A percentile compares a stretch with the other conserved stretches of the same genome.
Conservation (phyloP, 2,329 filamentous ascomycete species). For the Nemania sp. region DNA sequence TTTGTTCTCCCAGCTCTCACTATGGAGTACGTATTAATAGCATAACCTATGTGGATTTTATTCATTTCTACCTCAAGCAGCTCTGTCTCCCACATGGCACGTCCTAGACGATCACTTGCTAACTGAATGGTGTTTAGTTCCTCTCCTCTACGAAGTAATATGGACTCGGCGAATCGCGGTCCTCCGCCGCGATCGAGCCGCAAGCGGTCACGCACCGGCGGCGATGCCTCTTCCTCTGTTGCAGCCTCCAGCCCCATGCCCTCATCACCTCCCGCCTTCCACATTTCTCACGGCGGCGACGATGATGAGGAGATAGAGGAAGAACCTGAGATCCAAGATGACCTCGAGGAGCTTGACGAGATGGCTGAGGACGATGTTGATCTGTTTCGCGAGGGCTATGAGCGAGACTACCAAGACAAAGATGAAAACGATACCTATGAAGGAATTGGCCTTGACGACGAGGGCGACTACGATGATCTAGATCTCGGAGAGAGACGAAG, state of each 20-base stretch:
- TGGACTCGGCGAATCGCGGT: slow-evolving; percentile 86
- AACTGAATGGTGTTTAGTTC: slow-evolving; percentile 26
- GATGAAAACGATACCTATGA: slow-evolving; percentile 78
- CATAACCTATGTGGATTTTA: background rate
- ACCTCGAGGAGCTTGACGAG: slow-evolving; percentile 82
- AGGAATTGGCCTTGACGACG: slow-evolving; percentile 79
- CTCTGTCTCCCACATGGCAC: background rate
- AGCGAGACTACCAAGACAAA: slow-evolving; percentile 76
- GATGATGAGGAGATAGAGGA: slow-evolving; percentile 81
- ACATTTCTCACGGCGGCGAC: slow-evolving; percentile 74
- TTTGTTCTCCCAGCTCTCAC: background rate
- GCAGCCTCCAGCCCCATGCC: slow-evolving; percentile 72
- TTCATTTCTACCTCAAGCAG: background rate
- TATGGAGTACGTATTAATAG: background rate
- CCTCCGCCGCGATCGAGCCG: slow-evolving; percentile 63
- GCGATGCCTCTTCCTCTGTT: slow-evolving; percentile 64
- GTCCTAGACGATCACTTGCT: background rate
- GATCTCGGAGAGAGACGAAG: slow-evolving; percentile 74
- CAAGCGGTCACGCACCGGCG: slow-evolving; percentile 67
- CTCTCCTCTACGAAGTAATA: slow-evolving; percentile 83
- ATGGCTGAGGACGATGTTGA: slow-evolving; percentile 85
- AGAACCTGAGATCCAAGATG: slow-evolving; percentile 77
- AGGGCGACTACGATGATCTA: slow-evolving; percentile 78
- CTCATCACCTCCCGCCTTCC: slow-evolving; percentile 73
- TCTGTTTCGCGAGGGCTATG: slow-evolving; percentile 79